Evolutionary conservation across 192 early-diverging fungal species (phyloP), one percentile per base, ranked within the genome.

Genomic region (Backusella tarrabulga): DNA sequence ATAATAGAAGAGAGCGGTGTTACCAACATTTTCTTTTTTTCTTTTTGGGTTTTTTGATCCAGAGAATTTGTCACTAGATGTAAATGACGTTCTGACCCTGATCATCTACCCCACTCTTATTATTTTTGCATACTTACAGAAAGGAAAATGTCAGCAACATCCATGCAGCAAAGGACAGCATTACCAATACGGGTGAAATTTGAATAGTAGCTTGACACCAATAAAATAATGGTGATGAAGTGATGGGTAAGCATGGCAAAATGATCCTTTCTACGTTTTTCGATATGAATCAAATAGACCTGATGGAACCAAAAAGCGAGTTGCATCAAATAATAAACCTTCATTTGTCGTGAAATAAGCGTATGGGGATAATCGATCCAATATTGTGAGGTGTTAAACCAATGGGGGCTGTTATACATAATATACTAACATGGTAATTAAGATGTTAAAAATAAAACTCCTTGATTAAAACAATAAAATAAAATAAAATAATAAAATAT

Each of bases 101-200:
- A 63, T 14, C 35, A 71, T 32, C 14, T 4, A 29, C 17, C 7
- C 15, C 38, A 34, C 67, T 36, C 52, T 15, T 38, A 54, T 40
- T 15, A 26, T 44, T 38, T 40, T 26, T 34, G 34, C 7, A 26
- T 29, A 44, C 85, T 81, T 83, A 90, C 88, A 23, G 92, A 87
- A 60, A 96, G 84, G 72, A 93, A 88, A 54, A 96, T 90, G 77
- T 96, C 95, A 29, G 92, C 84, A 60, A 93, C 85, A 80, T 96
- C 95, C 91, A 95, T 92, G 79, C 85, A 87, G 70, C 89, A 88
- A 72, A 96, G 83, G 29, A 94, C 88, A 54, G 91, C 92, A 76
- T 95, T 92, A n/a, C 95, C 95, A 74, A 95, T 88, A 34, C 92
- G 90, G 8, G 91, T 92, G 73, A 87, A 94, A 79, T 95, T 90